These are phyloP conservation scores for Chalciporus piperatus DNA, from an alignment of 768 basidiomycete genomes.

Conservation along the genomic window DNA sequence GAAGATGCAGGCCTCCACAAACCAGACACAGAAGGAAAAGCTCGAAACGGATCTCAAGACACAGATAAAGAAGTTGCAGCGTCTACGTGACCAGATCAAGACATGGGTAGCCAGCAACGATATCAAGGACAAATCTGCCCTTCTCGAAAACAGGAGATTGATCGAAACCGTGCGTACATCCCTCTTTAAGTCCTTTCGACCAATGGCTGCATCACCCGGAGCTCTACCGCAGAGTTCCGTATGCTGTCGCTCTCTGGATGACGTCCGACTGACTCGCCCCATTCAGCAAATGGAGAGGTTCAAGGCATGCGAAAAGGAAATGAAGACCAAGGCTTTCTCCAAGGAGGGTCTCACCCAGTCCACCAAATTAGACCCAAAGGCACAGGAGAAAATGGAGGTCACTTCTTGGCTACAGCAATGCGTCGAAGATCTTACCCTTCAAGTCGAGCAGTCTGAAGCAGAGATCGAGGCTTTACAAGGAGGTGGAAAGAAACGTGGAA, in stretches of 20 bases:
- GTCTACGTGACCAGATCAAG: conserved; percentile 84
- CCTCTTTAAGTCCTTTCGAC: background rate
- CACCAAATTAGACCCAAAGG: conserved; percentile 92
- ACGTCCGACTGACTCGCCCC: conserved; percentile 5
- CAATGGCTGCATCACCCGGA: conserved; percentile 1
- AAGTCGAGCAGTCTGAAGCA: conserved; percentile 92
- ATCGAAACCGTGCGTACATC: conserved; percentile 85
- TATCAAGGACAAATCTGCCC: conserved; percentile 94
- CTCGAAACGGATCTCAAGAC: conserved; percentile 93
- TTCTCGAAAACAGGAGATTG: conserved; percentile 90
- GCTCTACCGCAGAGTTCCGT: conserved; percentile 1
- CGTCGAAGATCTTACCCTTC: conserved; percentile 89
- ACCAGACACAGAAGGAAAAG: conserved; percentile 98
- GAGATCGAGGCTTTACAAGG: conserved; percentile 87
- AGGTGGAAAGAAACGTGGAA: conserved; percentile 80
- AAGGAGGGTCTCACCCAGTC: conserved; percentile 97
- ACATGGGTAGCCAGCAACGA: conserved; percentile 97
- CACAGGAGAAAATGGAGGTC: conserved; percentile 92
- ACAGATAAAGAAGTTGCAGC: conserved; percentile 95
- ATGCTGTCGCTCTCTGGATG: conserved; percentile 11
- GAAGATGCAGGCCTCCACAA: conserved; percentile 95
- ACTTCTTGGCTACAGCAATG: conserved; percentile 82
- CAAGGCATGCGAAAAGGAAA: conserved; percentile 99
- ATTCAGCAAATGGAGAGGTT: conserved; percentile 99
- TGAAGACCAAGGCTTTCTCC: conserved; percentile 99